Evolutionary conservation across 108 stramenopile genomes (phyloP), one percentile per base, ranked within the genome.

Genomic region (Schizochytrium sp.): DNA sequence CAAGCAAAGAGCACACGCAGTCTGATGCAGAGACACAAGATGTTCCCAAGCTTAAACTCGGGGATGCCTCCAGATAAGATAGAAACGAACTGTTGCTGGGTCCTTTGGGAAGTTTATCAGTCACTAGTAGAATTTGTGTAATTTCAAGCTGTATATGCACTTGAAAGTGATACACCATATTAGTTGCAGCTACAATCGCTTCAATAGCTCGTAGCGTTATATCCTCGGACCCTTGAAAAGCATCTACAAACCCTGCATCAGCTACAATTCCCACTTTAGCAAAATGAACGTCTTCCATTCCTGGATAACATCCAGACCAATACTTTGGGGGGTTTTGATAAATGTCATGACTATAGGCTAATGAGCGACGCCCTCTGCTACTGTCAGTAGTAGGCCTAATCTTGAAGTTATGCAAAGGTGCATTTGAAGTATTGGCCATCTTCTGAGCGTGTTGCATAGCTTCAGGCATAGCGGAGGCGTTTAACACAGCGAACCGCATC

Each of bases 251-350:
- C 15, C 73, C 73, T 5, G 46, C 46, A 38, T 83, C 73, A 4
- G 45, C 73, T n/a, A 83, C 73, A 19, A 83, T 83, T n/a, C 73
- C 73, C 47, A 83, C 53, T 38, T 83, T 53, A 5, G 53, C 4
- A 19, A 15, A 83, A 19, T 83, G 73, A 19, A 83, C 40, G 7
- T 47, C 50, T 4, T 83, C 73, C 19, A 53, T 28, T 8, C 73
- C 73, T 4, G 73, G 73, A 50, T 83, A 83, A 1, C 73, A 83
- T 7, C 19, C 73, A 4, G 46, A 47, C 73, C 73, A 83, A 50
- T 38, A 83, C 1, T 83, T 83, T 46, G 73, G 49, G 28, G 46
- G 73, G 19, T 2, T 8, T 19, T 17, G 49, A 50, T 83, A 83
- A 12, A 83, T 46, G 28, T 83, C 61, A 38, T 64, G 61, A 38